Conservation (phyloP, 805 yeast genomes). For the Ogataea ganodermae region DNA sequence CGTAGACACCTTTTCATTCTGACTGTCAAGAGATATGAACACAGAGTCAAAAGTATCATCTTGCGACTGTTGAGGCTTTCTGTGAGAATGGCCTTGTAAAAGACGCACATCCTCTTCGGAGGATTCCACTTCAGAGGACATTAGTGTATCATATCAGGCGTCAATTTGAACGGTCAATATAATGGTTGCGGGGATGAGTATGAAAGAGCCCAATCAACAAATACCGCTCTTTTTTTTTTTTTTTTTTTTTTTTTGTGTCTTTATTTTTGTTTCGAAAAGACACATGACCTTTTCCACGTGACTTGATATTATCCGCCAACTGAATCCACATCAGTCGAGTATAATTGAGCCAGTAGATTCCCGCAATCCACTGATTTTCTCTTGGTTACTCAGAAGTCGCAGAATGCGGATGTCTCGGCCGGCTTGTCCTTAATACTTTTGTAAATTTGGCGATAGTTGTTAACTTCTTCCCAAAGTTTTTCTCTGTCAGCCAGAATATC, state of each 20-base stretch:
- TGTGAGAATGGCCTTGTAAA: neutral
- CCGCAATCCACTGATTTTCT: too few species aligned
- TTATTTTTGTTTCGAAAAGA: too few species aligned
- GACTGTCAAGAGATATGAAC: constrained; percentile 17
- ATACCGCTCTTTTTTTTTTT: too few species aligned
- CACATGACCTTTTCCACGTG: too few species aligned
- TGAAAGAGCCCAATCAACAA: too few species aligned
- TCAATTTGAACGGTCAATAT: neutral
- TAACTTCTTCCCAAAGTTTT: neutral
- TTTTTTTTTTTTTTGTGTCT: too few species aligned
- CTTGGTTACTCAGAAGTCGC: neutral
- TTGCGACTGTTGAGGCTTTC: constrained; percentile 4
- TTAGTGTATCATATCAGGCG: neutral
- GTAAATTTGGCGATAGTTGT: neutral
- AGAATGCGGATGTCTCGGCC: neutral
- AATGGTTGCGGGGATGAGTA: too few species aligned
- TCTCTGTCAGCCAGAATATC: neutral
- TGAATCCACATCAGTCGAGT: too few species aligned
- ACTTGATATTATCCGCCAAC: too few species aligned
- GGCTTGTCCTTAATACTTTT: neutral
- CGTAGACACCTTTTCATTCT: constrained; percentile 36
- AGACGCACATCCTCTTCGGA: neutral
- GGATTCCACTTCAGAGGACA: neutral
- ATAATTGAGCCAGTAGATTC: too few species aligned
- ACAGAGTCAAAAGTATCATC: constrained; percentile 12